Evolutionary conservation across 805 yeast species (phyloP), one percentile per base, ranked within the genome.

Genomic region (Schwanniomyces polymorphus): DNA sequence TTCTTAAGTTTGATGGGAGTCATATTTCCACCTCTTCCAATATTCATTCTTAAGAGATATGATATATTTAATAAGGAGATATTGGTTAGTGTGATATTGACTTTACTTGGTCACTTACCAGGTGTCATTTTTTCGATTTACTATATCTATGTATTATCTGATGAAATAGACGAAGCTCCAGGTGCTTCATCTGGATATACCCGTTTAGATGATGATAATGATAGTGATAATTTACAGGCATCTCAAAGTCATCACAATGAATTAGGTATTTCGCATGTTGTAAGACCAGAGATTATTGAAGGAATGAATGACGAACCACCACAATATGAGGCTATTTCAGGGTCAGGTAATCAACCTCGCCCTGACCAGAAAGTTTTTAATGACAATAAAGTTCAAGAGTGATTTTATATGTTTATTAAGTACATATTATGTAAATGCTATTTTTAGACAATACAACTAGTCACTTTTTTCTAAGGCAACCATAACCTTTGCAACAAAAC

Each of bases 401-500:
- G 27, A 37, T 23, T 11, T 27, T 39, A 8, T 38, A 14, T 23
- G 28, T 38, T 38, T 23, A 38, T 39, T 16, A 44, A 8, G 41
- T 39, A 29, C 16, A 27, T 17, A 26, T 26, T 38, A 31, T 21
- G 29, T 41, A 26, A n/a, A 14, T 25, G 27, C 23, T 25, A 29
- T 39, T 39, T 6, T 43, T 41, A 12, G 37, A 42, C 21, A 17
- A 28, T 10, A 38, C n/a, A 38, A 7, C 14, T 44, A 40, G 26
- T 26, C 29, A 38, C 42, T 35, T 29, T 53, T 68, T 56, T 86
- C 94, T 42, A 87, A 63, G 7, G 78, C 78, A 37, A 89, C 87
- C 97, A 94, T 92, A 1, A 84, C 81, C 61, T 81, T 85, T 0
- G 97, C 97, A 16, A 88, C 80, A 61, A 90, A 94, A 1, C 98